Conservation (phyloP, 148 eudicot genomes). For the Spergularia bocconei region DNA sequence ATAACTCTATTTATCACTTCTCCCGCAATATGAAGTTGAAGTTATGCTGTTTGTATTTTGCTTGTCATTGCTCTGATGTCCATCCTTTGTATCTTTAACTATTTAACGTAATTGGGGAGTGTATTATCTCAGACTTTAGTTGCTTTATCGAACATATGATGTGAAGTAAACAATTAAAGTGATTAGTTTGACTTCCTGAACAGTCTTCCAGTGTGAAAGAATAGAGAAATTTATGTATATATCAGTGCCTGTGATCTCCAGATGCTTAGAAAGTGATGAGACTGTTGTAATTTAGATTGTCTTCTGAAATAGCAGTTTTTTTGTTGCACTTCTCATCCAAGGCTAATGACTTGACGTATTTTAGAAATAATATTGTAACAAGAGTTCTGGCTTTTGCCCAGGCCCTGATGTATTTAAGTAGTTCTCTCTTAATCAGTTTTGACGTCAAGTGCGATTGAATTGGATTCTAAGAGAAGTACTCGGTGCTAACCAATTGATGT, state of each 20-base stretch:
- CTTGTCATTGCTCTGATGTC: not conserved
- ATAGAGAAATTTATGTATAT: not conserved
- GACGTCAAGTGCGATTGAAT: not conserved
- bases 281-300: not conserved
- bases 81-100: not conserved
- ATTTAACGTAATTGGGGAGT: not conserved
- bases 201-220: not conserved
- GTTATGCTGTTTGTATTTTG: not conserved
- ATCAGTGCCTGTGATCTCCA: not conserved
- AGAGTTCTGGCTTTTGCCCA: not conserved
- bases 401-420: not conserved
- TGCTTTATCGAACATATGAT: no score
- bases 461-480: not conserved
- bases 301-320: not conserved
- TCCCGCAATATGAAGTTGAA: not conserved
- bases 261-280: not conserved
- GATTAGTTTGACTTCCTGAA: no score
- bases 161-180: no score
- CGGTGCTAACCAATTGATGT: not conserved
- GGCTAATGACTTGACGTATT: not conserved
- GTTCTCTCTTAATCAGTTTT: not conserved
- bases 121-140: not conserved
- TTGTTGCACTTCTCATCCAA: not conserved
- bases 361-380: not conserved
- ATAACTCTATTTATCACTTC: not conserved